Percentiles rank a stretch among this genome's conserved stretches.
These are phyloP conservation scores for Lonicera japonica DNA, from an alignment of 129 eudicot genomes.

Conservation along the genomic window DNA sequence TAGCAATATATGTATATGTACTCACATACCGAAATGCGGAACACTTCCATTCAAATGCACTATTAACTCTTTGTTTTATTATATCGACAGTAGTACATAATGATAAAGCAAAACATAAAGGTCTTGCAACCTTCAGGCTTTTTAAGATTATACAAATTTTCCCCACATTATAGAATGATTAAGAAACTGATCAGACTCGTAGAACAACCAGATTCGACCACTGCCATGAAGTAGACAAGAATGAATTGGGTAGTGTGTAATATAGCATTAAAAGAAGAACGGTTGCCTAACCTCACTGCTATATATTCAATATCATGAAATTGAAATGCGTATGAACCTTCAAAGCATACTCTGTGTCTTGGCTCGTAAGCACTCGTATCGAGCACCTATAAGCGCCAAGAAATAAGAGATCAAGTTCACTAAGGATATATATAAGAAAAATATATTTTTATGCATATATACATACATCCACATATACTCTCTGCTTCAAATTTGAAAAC, in stretches of 20 bases:
- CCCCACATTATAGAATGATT: too few species aligned
- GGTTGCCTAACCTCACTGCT: slow-evolving; percentile 73
- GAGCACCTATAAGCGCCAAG: slow-evolving; percentile 54
- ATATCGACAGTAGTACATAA: background rate
- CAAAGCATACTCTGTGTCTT: slow-evolving; percentile 80
- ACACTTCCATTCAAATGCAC: too few species aligned
- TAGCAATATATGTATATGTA: too few species aligned
- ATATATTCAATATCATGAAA: slow-evolving; percentile 90
- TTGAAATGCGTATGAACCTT: slow-evolving; percentile 91
- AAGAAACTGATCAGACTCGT: background rate
- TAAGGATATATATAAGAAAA: background rate
- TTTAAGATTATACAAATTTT: too few species aligned
- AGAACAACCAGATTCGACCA: background rate
- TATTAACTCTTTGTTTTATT: too few species aligned
- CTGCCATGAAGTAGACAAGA: background rate
- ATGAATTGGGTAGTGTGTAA: background rate
- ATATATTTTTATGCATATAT: too few species aligned
- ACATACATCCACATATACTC: background rate
- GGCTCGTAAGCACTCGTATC: slow-evolving; percentile 83
- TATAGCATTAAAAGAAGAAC: background rate
- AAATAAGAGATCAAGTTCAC: slow-evolving; percentile 6
- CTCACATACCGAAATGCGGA: too few species aligned
- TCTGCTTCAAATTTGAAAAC: too few species aligned
- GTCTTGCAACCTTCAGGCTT: too few species aligned
- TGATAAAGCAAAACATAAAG: too few species aligned